phyloP scores from a whole-genome alignment of 768 basidiomycete genomes.

The Lentinula aciculospora region DNA sequence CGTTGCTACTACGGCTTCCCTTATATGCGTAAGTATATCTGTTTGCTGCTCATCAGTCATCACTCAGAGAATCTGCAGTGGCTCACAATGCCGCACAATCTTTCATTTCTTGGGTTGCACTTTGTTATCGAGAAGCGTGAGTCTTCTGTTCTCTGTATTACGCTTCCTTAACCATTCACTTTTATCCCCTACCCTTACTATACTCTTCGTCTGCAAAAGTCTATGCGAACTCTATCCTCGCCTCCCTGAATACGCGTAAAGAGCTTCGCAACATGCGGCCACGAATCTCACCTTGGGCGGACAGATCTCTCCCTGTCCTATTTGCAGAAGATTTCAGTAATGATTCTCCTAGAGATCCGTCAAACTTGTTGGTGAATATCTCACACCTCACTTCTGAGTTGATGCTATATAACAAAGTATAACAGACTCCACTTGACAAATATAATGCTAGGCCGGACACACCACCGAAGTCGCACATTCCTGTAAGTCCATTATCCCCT shows the following conservation, averaged over 20 bases:
- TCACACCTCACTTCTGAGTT: neutral
- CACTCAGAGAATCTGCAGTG: conserved; percentile 22
- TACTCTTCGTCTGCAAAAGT: conserved; percentile 15
- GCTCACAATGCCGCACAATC: conserved; percentile 35
- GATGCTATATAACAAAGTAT: neutral
- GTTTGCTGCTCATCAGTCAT: neutral
- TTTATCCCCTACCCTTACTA: neutral
- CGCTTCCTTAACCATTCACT: neutral
- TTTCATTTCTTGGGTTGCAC: conserved; percentile 40
- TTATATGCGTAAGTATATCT: conserved; percentile 30
- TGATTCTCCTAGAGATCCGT: neutral
- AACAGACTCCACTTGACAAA: neutral
- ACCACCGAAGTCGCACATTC: neutral
- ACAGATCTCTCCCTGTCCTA: conserved; percentile 1
- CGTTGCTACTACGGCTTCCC: conserved; percentile 33
- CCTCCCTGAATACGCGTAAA: conserved; percentile 25
- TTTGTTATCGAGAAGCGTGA: conserved; percentile 42
- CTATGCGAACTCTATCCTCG: conserved; percentile 30
- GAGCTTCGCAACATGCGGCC: conserved; percentile 14
- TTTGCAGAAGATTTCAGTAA: conserved; percentile 1
- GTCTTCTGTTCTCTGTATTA: conserved; percentile 8
- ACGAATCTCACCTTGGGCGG: conserved; percentile 5
- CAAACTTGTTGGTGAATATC: neutral
- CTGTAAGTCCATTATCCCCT: neutral
- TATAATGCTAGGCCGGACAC: neutral